A percentile compares a stretch with the other conserved stretches of the same genome.
These are phyloP conservation scores for Botrytis squamosa DNA, from an alignment of 2,329 filamentous ascomycete species.

Conservation along the genomic window DNA sequence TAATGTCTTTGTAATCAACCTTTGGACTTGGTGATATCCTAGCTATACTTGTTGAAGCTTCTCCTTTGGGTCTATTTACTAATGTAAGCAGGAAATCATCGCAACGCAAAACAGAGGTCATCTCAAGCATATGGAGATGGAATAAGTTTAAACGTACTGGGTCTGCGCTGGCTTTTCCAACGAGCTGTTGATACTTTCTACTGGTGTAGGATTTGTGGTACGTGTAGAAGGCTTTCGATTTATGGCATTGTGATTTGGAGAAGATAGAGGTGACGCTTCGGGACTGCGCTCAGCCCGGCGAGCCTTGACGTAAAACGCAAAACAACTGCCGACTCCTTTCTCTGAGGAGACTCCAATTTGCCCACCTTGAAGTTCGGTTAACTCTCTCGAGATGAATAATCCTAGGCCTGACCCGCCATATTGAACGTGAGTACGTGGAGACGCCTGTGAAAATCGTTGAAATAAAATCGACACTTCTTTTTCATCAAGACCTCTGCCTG, in stretches of 20 bases:
- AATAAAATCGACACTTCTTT: constrained; percentile 74
- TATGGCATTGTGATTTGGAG: not conserved
- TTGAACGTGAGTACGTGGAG: constrained; percentile 74
- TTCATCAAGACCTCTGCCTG: constrained; percentile 68
- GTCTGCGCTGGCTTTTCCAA: not conserved
- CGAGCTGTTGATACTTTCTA: not conserved
- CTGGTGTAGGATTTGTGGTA: not conserved
- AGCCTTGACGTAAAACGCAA: constrained; percentile 69
- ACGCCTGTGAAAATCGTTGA: constrained; percentile 72
- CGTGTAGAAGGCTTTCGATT: not conserved
- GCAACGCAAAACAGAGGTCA: not conserved
- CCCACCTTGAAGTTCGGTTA: constrained; percentile 78
- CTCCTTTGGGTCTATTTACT: not conserved
- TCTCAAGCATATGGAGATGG: not conserved
- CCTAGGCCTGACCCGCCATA: constrained; percentile 82
- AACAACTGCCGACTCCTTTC: constrained; percentile 68
- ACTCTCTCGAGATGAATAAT: constrained; percentile 74
- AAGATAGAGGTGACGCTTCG: constrained; percentile 11
- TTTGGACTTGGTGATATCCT: not conserved
- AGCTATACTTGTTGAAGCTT: not conserved
- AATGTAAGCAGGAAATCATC: not conserved
- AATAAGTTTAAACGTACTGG: not conserved
- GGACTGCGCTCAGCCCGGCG: constrained; percentile 24
- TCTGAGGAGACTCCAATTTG: constrained; percentile 73
- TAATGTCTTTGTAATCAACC: constrained; percentile 15